Percentiles rank a stretch among this genome's conserved stretches.
phyloP scores from a whole-genome alignment of 306 rosid species.

The Boehmeria nivea region DNA sequence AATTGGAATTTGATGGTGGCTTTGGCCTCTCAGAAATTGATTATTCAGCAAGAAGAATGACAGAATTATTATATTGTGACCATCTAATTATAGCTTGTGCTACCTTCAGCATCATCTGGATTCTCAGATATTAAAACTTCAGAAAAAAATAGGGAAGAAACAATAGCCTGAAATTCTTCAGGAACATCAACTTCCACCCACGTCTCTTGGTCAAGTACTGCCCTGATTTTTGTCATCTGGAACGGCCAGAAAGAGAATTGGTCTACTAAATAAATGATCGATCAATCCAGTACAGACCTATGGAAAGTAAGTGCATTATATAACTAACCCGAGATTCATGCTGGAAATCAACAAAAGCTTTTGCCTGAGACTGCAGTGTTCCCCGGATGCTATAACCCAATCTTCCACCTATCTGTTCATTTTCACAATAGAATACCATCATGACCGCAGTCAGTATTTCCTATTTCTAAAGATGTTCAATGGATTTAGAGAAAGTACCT shows the following conservation, averaged over 20 bases:
- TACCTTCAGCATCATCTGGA: slow-evolving; percentile 47
- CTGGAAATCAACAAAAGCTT: slow-evolving; percentile 94
- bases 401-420: slow-evolving; percentile 93
- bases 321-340: slow-evolving; percentile 93
- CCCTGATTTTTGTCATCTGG: slow-evolving; percentile 90
- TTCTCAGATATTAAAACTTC: slow-evolving; percentile 45
- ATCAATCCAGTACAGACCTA: slow-evolving; percentile 6
- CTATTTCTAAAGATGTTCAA: neutral
- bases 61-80: slow-evolving; percentile 33
- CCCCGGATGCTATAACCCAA: slow-evolving; percentile 99
- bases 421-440: slow-evolving; percentile 24
- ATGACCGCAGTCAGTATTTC: slow-evolving; percentile 16
- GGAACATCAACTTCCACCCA: slow-evolving; percentile 99
- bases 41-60: slow-evolving; percentile 19
- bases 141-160: slow-evolving; percentile 45
- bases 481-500: slow-evolving; percentile 38
- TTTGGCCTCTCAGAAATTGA: slow-evolving; percentile 33
- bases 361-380: slow-evolving; percentile 94
- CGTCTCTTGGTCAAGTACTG: slow-evolving; percentile 96
- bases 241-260: slow-evolving; percentile 31
- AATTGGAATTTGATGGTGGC: slow-evolving; percentile 41
- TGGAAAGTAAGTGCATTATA: neutral
- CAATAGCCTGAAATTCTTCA: slow-evolving; percentile 89
- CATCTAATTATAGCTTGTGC: slow-evolving; percentile 36
- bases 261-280: neutral